Conservation (phyloP, 2,329 filamentous ascomycete species). For the Sarocladium brachiariae region DNA sequence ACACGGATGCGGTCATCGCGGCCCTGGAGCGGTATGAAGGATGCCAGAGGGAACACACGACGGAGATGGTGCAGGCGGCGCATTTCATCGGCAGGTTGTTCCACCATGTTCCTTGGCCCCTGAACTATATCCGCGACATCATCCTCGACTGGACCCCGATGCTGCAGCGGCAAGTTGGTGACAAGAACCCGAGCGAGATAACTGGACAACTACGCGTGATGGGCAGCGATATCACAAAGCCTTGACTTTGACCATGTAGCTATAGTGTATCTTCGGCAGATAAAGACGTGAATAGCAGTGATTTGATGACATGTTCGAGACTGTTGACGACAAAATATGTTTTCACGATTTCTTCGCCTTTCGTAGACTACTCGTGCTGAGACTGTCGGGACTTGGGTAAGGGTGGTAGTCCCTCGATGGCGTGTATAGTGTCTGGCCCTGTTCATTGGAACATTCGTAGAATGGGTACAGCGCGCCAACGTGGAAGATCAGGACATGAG, state of each 20-base stretch:
- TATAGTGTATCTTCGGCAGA: neutral
- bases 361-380: no score
- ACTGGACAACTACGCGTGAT: neutral
- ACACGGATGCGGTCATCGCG: neutral
- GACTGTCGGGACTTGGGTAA: no score
- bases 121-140: constrained; percentile 1
- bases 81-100: constrained; percentile 13
- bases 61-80: neutral
- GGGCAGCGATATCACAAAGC: neutral
- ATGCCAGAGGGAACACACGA: neutral
- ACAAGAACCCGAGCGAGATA: constrained; percentile 2
- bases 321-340: no score
- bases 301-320: no score
- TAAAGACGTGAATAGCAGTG: no score
- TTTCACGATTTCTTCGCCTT: no score
- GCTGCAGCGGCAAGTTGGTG: constrained; percentile 1
- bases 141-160: neutral
- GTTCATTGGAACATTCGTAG: no score
- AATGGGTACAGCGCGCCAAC: no score
- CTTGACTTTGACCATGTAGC: neutral
- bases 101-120: constrained; percentile 12
- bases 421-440: no score
- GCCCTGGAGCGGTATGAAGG: neutral
- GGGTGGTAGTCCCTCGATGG: no score
- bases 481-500: no score